Conservation (phyloP, 768 basidiomycete genomes). For the Sarcomyxa edulis region DNA sequence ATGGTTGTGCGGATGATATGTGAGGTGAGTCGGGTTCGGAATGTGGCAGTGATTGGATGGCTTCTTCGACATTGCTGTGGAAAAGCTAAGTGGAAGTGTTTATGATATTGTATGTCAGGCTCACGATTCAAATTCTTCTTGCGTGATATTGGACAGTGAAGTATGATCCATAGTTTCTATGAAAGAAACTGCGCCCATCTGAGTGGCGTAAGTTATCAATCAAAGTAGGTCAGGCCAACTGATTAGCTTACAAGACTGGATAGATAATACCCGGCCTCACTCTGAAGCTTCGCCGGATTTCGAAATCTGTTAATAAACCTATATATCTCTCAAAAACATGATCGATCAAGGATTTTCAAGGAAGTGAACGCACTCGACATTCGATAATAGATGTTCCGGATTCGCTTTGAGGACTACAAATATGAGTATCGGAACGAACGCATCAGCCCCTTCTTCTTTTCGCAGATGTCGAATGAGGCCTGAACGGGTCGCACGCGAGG, state of each 20-base stretch:
- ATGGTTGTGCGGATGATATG: constrained; percentile 8
- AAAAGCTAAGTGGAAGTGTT: background rate
- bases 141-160: constrained; percentile 87
- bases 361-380: constrained; percentile 71
- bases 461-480: constrained; percentile 86
- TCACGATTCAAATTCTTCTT: constrained; percentile 87
- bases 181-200: constrained; percentile 97
- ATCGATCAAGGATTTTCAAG: background rate
- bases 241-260: constrained; percentile 74
- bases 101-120: constrained; percentile 9
- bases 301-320: constrained; percentile 97
- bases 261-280: constrained; percentile 95
- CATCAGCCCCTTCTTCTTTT: constrained; percentile 86
- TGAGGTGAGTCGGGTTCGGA: constrained; percentile 15
- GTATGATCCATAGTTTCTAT: constrained; percentile 98
- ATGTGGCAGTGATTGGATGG: constrained; percentile 41
- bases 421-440: constrained; percentile 92
- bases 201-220: background rate
- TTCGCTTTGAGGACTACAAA: constrained; percentile 94
- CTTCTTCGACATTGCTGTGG: constrained; percentile 45
- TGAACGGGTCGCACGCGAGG: constrained; percentile 27
- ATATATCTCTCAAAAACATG: background rate
- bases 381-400: constrained; percentile 88
- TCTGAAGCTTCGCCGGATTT: constrained; percentile 82
- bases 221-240: too few relatives aligned